These are phyloP conservation scores for Sclerotinia sclerotiorum DNA, from an alignment of 2,329 filamentous ascomycete genomes.

Conservation along the genomic window DNA sequence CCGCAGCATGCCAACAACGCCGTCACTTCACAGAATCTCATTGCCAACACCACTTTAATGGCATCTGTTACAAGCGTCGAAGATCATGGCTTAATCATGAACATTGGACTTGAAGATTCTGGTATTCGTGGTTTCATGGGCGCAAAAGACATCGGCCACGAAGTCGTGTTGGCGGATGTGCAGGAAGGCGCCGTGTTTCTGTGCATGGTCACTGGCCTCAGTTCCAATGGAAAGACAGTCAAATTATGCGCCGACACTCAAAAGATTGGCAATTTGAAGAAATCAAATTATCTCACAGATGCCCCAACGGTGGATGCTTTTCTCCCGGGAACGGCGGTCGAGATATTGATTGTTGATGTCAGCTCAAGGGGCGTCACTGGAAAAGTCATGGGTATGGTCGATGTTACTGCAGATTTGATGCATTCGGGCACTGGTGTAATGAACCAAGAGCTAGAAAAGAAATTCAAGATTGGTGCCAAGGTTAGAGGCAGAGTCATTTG, in stretches of 20 bases:
- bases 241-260: constrained; percentile 77
- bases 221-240: constrained; percentile 75
- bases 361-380: constrained; percentile 74
- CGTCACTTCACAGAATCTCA: constrained; percentile 69
- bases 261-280: constrained; percentile 65
- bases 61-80: constrained; percentile 89
- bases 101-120: constrained; percentile 71
- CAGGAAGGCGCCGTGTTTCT: constrained; percentile 83
- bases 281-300: constrained; percentile 64
- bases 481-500: constrained; percentile 84
- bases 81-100: constrained; percentile 93
- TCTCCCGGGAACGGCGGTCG: constrained; percentile 86
- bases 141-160: constrained; percentile 73
- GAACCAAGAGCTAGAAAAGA: constrained; percentile 68
- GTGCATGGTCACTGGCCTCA: constrained; percentile 75
- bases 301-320: constrained; percentile 88
- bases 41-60: constrained; percentile 77
- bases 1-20: constrained; percentile 77
- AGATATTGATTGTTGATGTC: constrained; percentile 77
- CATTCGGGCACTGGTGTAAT: constrained; percentile 78
- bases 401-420: constrained; percentile 85
- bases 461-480: constrained; percentile 81
- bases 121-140: constrained; percentile 80
- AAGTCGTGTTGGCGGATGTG: constrained; percentile 63
- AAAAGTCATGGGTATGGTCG: constrained; percentile 88